Evolutionary conservation across 2,329 filamentous ascomycete species (phyloP).

Genomic region (Coleophoma cylindrospora): DNA sequence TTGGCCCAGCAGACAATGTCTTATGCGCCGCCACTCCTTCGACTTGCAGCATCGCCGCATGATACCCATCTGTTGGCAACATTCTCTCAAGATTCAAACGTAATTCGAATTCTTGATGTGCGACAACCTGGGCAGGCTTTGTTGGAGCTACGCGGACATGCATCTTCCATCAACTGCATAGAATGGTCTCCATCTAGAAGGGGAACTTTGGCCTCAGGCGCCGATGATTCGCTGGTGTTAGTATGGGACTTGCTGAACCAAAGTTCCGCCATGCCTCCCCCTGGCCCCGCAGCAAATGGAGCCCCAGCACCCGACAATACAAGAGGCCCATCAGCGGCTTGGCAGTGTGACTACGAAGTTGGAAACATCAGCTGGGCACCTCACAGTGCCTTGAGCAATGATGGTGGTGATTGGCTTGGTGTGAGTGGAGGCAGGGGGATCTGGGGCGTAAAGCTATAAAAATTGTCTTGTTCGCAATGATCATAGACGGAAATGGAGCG

Average conservation of each 20-base stretch:
- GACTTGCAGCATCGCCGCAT: constrained; percentile 86
- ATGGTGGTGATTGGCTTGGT: constrained; percentile 78
- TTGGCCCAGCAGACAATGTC: constrained; percentile 72
- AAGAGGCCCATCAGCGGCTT: constrained; percentile 67
- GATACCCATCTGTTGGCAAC: constrained; percentile 96
- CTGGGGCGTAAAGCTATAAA: constrained; percentile 52
- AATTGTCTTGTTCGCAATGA: constrained; percentile 2
- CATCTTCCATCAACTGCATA: constrained; percentile 80
- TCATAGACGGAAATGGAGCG: constrained; percentile 10
- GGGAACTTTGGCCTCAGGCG: constrained; percentile 86
- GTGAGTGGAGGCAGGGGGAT: constrained; percentile 76
- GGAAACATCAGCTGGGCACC: constrained; percentile 83
- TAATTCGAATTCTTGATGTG: constrained; percentile 93
- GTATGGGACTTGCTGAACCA: constrained; percentile 86
- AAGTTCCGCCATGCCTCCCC: constrained; percentile 22
- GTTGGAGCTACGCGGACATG: constrained; percentile 86
- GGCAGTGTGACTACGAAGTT: constrained; percentile 84
- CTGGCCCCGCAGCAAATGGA: constrained; percentile 40
- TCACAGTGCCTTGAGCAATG: constrained; percentile 58
- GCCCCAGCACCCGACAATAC: constrained; percentile 47
- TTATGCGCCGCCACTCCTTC: constrained; percentile 71
- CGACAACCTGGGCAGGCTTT: constrained; percentile 93
- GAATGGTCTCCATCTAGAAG: constrained; percentile 90
- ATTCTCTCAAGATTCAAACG: constrained; percentile 86
- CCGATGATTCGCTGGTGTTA: constrained; percentile 85